Base-by-base conservation (phyloP, 805 yeast species). In the Nakazawaea peltata region DNA sequence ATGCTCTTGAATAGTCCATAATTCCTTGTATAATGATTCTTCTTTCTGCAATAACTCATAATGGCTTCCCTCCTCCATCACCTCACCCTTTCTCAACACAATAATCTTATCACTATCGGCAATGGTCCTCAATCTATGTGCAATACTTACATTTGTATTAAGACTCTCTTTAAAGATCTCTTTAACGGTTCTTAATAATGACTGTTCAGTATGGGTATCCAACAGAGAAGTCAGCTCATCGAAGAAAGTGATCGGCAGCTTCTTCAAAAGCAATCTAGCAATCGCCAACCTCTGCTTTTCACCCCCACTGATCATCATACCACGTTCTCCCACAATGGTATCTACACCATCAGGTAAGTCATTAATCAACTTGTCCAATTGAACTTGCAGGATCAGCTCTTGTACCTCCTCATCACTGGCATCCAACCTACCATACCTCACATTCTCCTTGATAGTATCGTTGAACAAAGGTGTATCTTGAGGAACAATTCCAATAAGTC, bases 241-340 rank as follows among this genome's bases (percentile, higher is more conserved):
- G 46, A 92, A 88, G 56, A 92, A 90, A 37, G 94, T 82, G 32
- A 92, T 85, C 19, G 92, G 90, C 0, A 97, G 76, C 43, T 75
- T 69, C 56, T 92, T 92, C 46, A 92, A 60, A 29, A 92, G 57
- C n/a, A 92, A 73, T 44, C 98, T 69, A 1, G 97, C 92, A 44
- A 92, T 86, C 0, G 98, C 97, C 28, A 92, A 65, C 43, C 98
- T 65, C 59, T 92, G 98, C 54, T 92, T 88, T 55, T 92, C 98
- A 41, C 98, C 98, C n/a, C 98, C 98, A 18, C 96, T 86, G 31
- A 92, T 88, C 98, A 92, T 92, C 71, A 92, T 70, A n/a, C 98
- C 98, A 51, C 94, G 67, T 56, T 92, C 98, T 32, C 98, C 98
- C 13, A 92, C 98, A 39, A 84, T 66, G 0, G 97, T 92, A 19